Base-by-base conservation (phyloP, 1,284 basidiomycete species). In the Salmacisia buchloeana region DNA sequence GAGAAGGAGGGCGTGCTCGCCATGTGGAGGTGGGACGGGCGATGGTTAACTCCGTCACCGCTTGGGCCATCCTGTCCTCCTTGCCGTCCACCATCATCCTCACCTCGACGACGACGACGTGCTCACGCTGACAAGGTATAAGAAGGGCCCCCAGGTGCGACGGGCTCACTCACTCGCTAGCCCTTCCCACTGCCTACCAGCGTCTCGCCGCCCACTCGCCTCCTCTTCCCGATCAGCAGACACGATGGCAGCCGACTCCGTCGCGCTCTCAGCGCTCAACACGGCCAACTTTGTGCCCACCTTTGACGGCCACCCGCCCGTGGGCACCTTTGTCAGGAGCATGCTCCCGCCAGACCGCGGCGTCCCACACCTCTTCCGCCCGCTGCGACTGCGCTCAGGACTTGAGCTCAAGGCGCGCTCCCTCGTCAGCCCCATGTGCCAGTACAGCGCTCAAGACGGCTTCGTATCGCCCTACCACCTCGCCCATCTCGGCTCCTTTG, bases 401-500 rank as follows among this genome's bases (percentile, higher is more conserved):
- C 58, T 71, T 29, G 70, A 61, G 29, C 69, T 70, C 60, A 78
- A 78, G 67, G 78, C 78, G 63, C 67, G 73, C 33, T 67, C 71
- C 18, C 64, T 72, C 38, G 69, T 76, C 15, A 63, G 69, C 12
- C 76, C 75, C 39, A 75, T 77, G 76, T 77, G 76, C 45, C 72
- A 75, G 65, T 79, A 77, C 54, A 74, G 72, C 13, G 67, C 69
- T 6, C 38, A 56, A 3, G 69, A 79, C 56, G 77, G 77, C n/a
- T 62, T 75, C 29, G 69, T 69, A 5, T 67, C 73, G 2, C 75
- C 74, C 2, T 79, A 72, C 62, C 77, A 79, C 46, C 63, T 79
- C 25, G 76, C 70, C 12, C 77, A 79, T 56, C 68, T 73, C 5
- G 77, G 76, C 18, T 66, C 69, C 4, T 78, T 76, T 61, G 76